Base-by-base conservation (phyloP, 1,284 basidiomycete genomes). In the Pseudozyma hubeiensis region DNA sequence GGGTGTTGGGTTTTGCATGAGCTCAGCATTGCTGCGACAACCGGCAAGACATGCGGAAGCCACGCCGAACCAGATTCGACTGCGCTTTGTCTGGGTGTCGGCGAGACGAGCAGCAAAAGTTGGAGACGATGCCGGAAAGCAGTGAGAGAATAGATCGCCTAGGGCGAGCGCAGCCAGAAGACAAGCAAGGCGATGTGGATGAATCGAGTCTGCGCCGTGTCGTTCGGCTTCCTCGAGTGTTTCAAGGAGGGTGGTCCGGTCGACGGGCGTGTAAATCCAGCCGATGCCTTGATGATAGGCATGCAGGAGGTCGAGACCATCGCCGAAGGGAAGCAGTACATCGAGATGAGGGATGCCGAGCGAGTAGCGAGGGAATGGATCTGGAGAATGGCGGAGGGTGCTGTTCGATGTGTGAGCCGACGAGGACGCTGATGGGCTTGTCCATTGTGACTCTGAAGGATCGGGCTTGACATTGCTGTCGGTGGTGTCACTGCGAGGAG, bases 151-250 rank as follows among this genome's bases (percentile, higher is more conserved):
- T 33, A 62, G 48, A 10, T 66, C 55, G 13, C 63, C 68, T 11
- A 71, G 58, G 9, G 68, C 62, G 17, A 71, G 55, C 7, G 68
- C 68, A 10, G 53, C 44, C 51, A 71, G 43, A 35, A 71, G 68
- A 29, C 58, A 65, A 10, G 68, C 68, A 11, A 71, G 58, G 16
- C 63, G 62, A 41, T 71, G 68, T 4, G 63, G 62, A 19, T 71
- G 68, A 7, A 71, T 65, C 24, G 58, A 41, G 47, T 53, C 53
- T 49, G 53, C 49, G 17, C 68, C 68, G 31, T 71, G 58, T 43
- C 63, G 58, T 43, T 63, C 46, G 3, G 63, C 61, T 29, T 71
- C 54, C 29, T 62, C 62, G 24, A 71, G 54, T 1, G 63, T 65
- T 34, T 71, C 63, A 24, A 60, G 54, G 9, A 71, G 54, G 10